These are phyloP conservation scores for Trichoderma gamsii DNA, from an alignment of 495 filamentous ascomycete species.

Conservation along the genomic window DNA sequence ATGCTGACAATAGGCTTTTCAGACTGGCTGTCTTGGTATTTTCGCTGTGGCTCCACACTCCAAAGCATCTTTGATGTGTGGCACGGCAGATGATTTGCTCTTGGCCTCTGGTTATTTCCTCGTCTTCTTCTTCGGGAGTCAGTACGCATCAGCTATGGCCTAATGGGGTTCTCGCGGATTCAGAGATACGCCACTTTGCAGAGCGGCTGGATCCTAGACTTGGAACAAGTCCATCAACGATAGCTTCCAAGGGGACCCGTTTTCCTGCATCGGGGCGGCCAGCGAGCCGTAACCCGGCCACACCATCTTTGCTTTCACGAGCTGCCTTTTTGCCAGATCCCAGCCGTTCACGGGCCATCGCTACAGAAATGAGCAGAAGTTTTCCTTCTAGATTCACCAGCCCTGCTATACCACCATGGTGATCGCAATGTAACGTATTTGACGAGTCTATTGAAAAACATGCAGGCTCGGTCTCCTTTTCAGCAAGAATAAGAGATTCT, in stretches of 20 bases:
- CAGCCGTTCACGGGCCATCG: background rate
- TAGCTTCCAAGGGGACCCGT: background rate
- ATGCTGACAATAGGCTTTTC: background rate
- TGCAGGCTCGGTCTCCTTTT: background rate
- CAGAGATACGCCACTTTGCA: background rate
- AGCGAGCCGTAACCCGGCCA: background rate
- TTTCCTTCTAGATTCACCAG: background rate
- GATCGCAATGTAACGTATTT: background rate
- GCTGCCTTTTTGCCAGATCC: background rate
- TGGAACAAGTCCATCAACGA: background rate
- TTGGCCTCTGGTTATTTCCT: background rate
- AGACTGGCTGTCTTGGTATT: background rate
- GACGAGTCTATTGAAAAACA: background rate
- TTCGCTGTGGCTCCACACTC: background rate
- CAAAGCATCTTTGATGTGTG: background rate
- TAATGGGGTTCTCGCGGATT: background rate
- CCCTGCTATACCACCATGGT: background rate
- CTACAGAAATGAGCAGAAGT: background rate
- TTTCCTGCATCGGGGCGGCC: slow-evolving; percentile 1
- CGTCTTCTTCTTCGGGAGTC: background rate
- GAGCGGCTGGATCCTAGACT: background rate
- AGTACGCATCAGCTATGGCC: background rate
- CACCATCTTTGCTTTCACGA: background rate
- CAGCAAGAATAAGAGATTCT: background rate
- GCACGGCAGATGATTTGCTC: background rate